These are phyloP conservation scores for Fraxinus greggii DNA, from an alignment of 305 asterid species.

Conservation along the genomic window DNA sequence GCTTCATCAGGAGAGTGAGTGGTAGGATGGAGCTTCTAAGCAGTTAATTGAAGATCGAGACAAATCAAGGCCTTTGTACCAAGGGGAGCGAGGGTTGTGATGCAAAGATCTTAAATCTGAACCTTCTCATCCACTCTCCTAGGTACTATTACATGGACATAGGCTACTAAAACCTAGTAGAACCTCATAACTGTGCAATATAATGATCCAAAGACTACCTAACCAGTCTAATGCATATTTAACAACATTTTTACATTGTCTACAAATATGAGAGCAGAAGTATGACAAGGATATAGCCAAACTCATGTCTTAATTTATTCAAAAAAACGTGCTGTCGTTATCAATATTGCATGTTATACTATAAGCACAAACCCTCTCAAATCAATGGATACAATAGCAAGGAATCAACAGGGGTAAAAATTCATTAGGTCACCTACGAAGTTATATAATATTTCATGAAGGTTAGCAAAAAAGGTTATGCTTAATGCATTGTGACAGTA, in stretches of 20 bases:
- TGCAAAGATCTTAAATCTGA: background rate
- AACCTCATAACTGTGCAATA: background rate
- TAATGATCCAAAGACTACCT: background rate
- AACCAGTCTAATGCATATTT: background rate
- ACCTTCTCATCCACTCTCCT: background rate
- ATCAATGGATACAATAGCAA: background rate
- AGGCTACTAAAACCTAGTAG: background rate
- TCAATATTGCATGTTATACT: background rate
- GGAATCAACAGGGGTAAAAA: background rate
- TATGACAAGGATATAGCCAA: background rate
- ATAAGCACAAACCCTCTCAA: background rate
- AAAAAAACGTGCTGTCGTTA: background rate
- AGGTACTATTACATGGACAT: background rate
- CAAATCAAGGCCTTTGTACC: background rate
- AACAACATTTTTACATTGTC: background rate
- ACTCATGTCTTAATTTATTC: background rate
- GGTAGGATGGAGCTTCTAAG: background rate
- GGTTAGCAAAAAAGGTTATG: background rate
- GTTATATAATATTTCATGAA: background rate
- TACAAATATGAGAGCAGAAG: background rate
- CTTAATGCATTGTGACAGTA: background rate
- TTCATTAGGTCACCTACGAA: background rate
- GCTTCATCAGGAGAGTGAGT: background rate
- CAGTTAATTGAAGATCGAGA: background rate
- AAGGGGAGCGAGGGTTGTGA: background rate